Percentiles rank a stretch among this genome's conserved stretches.
These are phyloP conservation scores for Colletotrichum truncatum DNA, from an alignment of 2,329 filamentous ascomycete species.

Conservation along the genomic window DNA sequence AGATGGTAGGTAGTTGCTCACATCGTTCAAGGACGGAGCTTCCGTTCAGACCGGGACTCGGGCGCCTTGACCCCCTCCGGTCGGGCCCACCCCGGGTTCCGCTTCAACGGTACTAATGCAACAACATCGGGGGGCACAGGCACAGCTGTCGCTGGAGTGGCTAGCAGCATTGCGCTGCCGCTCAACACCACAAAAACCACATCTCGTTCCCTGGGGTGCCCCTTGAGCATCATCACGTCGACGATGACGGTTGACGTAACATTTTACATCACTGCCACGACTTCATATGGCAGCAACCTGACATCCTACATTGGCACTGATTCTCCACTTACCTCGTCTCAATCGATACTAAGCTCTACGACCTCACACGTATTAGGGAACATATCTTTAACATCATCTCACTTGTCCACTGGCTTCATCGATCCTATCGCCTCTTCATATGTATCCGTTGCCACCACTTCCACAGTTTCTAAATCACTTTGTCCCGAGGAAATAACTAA, in stretches of 20 bases:
- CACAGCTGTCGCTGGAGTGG: not conserved
- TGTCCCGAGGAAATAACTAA: not conserved
- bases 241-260: conserved; percentile 44
- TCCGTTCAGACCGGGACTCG: not conserved
- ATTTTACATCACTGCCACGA: conserved; percentile 41
- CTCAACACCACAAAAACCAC: conserved; percentile 4
- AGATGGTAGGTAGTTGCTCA: conserved; percentile 4
- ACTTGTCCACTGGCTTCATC: not conserved
- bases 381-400: not conserved
- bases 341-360: not conserved
- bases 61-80: not conserved
- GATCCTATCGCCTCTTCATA: not conserved
- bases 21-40: not conserved
- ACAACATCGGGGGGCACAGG: no score
- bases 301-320: conserved; percentile 1
- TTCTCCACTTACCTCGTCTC: not conserved
- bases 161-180: not conserved
- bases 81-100: not conserved
- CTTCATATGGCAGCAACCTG: conserved; percentile 29
- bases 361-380: not conserved
- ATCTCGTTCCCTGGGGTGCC: not conserved
- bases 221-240: conserved; percentile 35
- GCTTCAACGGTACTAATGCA: conserved; percentile 25
- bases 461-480: not conserved
- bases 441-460: not conserved